Conservation (phyloP, 306 rosid genomes). For the Oxytropis ochrocephala region DNA sequence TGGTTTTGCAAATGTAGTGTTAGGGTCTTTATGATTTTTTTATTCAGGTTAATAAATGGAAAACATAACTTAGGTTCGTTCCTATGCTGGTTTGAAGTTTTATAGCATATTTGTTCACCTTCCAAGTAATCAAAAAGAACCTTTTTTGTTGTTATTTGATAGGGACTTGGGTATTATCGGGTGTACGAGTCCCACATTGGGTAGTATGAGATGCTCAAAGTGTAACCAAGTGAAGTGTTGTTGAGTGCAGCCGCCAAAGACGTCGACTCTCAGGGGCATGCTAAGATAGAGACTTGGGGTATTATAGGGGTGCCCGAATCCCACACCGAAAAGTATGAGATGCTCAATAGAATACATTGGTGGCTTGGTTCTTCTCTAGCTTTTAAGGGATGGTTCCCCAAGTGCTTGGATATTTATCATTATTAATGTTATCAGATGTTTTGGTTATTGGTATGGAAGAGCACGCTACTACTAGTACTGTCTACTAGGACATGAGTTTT, state of each 20-base stretch:
- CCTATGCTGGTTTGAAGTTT: not conserved
- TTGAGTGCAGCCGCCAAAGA: no score
- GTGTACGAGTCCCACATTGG: not conserved
- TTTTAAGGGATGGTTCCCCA: no score
- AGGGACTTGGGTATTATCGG: not conserved
- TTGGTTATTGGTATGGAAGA: not conserved
- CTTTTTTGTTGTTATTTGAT: not conserved
- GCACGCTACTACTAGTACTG: not conserved
- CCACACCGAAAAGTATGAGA: no score
- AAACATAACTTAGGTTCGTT: not conserved
- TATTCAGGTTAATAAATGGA: not conserved
- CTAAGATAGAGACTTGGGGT: no score
- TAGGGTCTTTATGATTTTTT: not conserved
- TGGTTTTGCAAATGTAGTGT: not conserved
- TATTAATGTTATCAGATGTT: not conserved
- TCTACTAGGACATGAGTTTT: not conserved
- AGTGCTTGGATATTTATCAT: not conserved
- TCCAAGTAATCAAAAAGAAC: not conserved
- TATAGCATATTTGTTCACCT: not conserved
- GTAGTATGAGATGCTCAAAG: not conserved
- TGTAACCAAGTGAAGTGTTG: no score
- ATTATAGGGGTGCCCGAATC: no score
- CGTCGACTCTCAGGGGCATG: no score
- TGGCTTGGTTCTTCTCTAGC: no score
- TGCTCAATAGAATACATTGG: no score